Base-by-base conservation (phyloP, 2,329 filamentous ascomycete species). In the Aspergillus piperis region DNA sequence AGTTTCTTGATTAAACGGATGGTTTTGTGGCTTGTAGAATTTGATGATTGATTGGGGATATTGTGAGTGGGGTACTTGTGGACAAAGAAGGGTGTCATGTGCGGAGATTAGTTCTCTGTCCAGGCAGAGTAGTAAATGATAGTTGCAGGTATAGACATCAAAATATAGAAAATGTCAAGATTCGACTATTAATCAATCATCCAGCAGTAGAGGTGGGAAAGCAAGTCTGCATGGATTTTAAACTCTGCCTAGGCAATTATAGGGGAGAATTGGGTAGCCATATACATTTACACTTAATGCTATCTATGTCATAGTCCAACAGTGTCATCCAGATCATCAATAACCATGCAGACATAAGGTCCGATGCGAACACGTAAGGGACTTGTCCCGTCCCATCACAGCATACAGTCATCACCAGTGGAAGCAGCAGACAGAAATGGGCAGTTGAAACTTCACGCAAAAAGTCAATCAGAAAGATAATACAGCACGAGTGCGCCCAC, bases 401-500 rank as follows among this genome's bases (percentile, higher is more conserved):
- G 48, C 52, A 60, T 57, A 58, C 57, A 56, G 42, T 49, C 53
- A 44, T 59, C 60, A 51, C 39, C 21, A 58, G 32, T 36, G 32
- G 58, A 53, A 54, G 44, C 21, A 41, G 50, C 32, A 36, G 32
- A 36, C 32, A 49, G 51, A 54, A 56, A 39, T n/a, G 50, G 8
- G 48, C 30, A 60, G 53, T n/a, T 32, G 52, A 39, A 30, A 59
- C 42, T 17, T 17, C 25, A 57, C 51, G 60, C 41, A 60, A 52
- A 58, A 53, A 62, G 39, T 54, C 39, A 41, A 50, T 39, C 54
- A 50, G n/a, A 68, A 60, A 52, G 38, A 58, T 58, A 62, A 62
- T 64, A 65, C 58, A 66, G 64, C 59, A 63, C 57, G 60, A 62
- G 66, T 69, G 67, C 71, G 70, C 70, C 70, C 63, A 58, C 60